Base-by-base conservation (phyloP, 257 asterid species). In the Rubia yunnanensis region DNA sequence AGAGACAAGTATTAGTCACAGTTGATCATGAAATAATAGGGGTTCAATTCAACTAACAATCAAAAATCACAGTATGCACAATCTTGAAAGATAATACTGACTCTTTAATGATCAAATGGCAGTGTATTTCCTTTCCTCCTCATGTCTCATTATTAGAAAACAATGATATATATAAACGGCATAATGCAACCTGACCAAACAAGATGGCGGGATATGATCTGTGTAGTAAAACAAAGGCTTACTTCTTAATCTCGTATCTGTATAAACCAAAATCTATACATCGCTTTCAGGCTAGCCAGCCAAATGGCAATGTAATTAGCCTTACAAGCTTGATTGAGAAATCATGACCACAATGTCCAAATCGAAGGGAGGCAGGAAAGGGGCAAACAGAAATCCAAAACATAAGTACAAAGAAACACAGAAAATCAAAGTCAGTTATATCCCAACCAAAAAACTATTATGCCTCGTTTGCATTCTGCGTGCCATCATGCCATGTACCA, bases 401-500 rank as follows among this genome's bases (percentile, higher is more conserved):
- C 22, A 3, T 41, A 59, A 31, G n/a, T 8, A 0, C 15, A 58
- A 10, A 30, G 64, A 30, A 36, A 31, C 23, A 59, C 20, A 10
- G 22, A 26, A 59, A 59, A 31, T 35, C 44, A 59, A 58, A 41
- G 13, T 41, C 7, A 15, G 1, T 3, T 11, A 14, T 6, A 41
- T 14, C n/a, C 49, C 49, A 13, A 15, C 5, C 27, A 38, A 59
- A 59, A 18, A 20, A 60, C 17, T 32, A 60, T 14, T 18, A 20
- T 31, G 5, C 22, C 14, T 60, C 38, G 10, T 58, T 58, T 17
- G 3, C 17, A 9, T 17, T 32, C 64, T 34, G 28, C 64, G 64
- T 60, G 64, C 49, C 49, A 60, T 6, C 64, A 48, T 60, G 64
- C 49, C 49, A 60, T 6, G 32, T 18, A 60, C 64, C 48, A 60